phyloP scores from a whole-genome alignment of 805 yeast genomes.

The Metschnikowia koreensis region DNA sequence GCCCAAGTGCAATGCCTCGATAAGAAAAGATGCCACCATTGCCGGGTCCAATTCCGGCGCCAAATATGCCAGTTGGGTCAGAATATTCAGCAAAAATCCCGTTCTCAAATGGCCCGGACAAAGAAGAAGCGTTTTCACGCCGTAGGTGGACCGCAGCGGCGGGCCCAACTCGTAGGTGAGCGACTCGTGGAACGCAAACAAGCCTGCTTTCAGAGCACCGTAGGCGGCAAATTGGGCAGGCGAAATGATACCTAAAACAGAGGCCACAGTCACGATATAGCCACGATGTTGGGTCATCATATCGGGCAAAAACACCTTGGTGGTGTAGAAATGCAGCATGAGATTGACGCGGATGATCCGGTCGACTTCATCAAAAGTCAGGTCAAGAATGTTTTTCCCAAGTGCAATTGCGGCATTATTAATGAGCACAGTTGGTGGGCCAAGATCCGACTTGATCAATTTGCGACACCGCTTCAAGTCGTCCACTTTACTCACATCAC shows the following conservation, averaged over 20 bases:
- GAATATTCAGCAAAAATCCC: conserved; percentile 65
- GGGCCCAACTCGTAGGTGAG: conserved; percentile 67
- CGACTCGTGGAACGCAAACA: conserved; percentile 81
- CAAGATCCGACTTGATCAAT: conserved; percentile 47
- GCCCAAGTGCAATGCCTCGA: conserved; percentile 57
- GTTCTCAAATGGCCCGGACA: conserved; percentile 90
- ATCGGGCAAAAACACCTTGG: conserved; percentile 67
- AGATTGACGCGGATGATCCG: conserved; percentile 65
- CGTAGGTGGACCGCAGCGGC: conserved; percentile 42
- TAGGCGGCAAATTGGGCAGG: conserved; percentile 82
- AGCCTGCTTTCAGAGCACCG: conserved; percentile 88
- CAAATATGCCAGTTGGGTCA: conserved; percentile 67
- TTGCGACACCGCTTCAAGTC: conserved; percentile 43
- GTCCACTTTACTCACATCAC: conserved; percentile 64
- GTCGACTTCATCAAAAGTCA: conserved; percentile 58
- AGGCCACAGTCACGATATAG: conserved; percentile 75
- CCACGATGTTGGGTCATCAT: conserved; percentile 67
- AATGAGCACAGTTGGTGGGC: conserved; percentile 63
- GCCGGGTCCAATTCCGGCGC: conserved; percentile 82
- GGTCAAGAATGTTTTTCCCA: conserved; percentile 56
- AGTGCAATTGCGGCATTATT: conserved; percentile 83
- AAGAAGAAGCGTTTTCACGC: conserved; percentile 70
- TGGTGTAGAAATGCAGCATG: conserved; percentile 65
- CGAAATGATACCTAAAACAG: conserved; percentile 79
- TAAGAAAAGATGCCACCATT: conserved; percentile 59